These are phyloP conservation scores for Coemansia erecta DNA, from an alignment of 192 early-diverging fungal genomes.

Conservation along the genomic window DNA sequence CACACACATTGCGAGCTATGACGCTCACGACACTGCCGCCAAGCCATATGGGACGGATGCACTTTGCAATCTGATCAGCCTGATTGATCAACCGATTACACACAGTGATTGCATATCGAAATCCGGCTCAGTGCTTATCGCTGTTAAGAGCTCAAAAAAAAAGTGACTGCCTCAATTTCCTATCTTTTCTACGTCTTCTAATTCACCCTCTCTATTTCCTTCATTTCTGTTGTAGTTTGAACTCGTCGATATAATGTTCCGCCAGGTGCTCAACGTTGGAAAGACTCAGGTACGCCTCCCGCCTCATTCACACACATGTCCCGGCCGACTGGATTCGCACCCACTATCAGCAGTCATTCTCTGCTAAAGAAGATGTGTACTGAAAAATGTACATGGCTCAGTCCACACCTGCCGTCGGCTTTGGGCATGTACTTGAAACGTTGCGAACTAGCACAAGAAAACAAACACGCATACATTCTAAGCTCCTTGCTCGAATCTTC, in stretches of 20 bases:
- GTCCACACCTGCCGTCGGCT: too few species aligned
- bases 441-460: neutral
- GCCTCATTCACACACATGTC: neutral
- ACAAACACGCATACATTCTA: neutral
- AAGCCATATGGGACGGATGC: neutral
- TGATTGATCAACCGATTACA: neutral
- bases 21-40: neutral
- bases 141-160: neutral
- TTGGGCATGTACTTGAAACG: too few species aligned
- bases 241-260: constrained; percentile 30
- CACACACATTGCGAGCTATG: neutral
- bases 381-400: neutral
- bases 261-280: constrained; percentile 40
- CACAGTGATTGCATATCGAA: neutral
- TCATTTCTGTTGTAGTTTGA: too few species aligned
- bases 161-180: too few species aligned
- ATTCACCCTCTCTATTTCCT: too few species aligned
- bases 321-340: too few species aligned
- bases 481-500: neutral
- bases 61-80: neutral
- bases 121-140: too few species aligned
- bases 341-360: too few species aligned
- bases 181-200: too few species aligned
- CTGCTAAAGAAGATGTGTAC: too few species aligned
- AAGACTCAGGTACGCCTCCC: constrained; percentile 47